Base-by-base conservation (phyloP, 2,329 filamentous ascomycete genomes). In the Juglanconis sp. region DNA sequence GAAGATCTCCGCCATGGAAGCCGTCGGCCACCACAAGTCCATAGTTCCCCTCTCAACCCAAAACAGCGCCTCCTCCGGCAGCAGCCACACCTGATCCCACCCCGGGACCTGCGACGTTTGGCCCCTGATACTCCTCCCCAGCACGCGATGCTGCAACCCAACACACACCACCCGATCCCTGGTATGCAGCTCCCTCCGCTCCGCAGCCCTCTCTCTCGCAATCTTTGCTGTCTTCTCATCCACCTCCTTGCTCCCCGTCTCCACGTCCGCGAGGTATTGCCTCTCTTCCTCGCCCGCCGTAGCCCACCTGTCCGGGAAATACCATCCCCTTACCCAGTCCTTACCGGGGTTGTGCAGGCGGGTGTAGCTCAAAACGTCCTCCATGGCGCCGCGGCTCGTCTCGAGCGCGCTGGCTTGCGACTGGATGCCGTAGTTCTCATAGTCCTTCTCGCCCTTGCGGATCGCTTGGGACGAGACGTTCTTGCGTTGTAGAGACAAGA, bases 401-500 rank as follows among this genome's bases (percentile, higher is more conserved):
- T 92, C 89, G 55, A 99, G 86, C 8, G 88, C 85, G 59, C 84
- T 82, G 65, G 88, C 86, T 74, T 99, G 95, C 36, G 90, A 86
- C 36, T 85, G 84, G 2, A 95, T 98, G 52, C 91, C 90, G 75
- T 98, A 92, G 34, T 90, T 88, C 76, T 98, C 95, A 73, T 97
- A 99, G 77, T 99, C 95, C 74, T 99, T 99, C 73, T 96, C 92
- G 63, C 95, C 95, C 65, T 92, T 91, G 66, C 94, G 92, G 40
- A 96, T 92, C 10, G 93, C 83, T 67, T 86, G 85, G 54, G 79
- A 74, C 8, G 81, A 81, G 48, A 81, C 74, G 51, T 78, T 76
- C 56, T 77, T 76, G 69, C 83, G 83, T 63, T 77, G 72, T 64
- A 81, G 74, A 35, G 81, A 76, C 3, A 78, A 77, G 64, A 87